Evolutionary conservation across 1,284 basidiomycete species (phyloP), one percentile per base, ranked within the genome.

Genomic region (Papiliotrema flavescens): DNA sequence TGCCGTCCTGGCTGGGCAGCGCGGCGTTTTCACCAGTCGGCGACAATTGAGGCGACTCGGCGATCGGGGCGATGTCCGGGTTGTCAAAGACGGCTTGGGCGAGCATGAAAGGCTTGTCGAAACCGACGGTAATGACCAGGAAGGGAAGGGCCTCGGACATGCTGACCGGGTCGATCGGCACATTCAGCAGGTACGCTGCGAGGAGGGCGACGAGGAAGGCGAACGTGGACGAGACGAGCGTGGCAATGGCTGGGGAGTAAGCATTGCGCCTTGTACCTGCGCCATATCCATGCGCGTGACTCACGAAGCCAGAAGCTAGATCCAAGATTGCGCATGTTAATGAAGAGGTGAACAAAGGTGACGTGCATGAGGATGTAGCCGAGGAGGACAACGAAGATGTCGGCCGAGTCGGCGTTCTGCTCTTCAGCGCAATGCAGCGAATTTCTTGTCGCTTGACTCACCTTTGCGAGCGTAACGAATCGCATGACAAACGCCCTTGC

Each of bases 291-390:
- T 20, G 32, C 28, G 34, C 41, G 24, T 24, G 19, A 40, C 75
- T 74, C 62, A 75, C 80, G 79, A 44, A 97, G 83, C 87, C 89
- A 94, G 63, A 95, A 91, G 70, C 87, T 88, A 50, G 87, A 89
- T 22, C 91, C 91, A 32, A 97, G 82, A 32, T 86, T 85, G 46
- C 91, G 84, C 64, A 91, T 91, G 63, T 90, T 87, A 62, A 87
- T 80, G 78, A 94, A 88, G 40, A 96, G 82, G 55, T 92, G 86
- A 74, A 92, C 85, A 78, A 98, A 98, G 1, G 94, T 95, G 26
- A 81, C 82, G 78, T 98, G 94, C 95, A 99, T 98, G 55, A 98
- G 81, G 49, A 95, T 77, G 76, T 98, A 98, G 26, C 94, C 96
- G 5, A 88, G 83, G n/a, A 98, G 83, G 68, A 98, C 91, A 63